These are phyloP conservation scores for Debaryomyces sp. DNA, from an alignment of 1,139 yeast genomes.

Conservation along the genomic window DNA sequence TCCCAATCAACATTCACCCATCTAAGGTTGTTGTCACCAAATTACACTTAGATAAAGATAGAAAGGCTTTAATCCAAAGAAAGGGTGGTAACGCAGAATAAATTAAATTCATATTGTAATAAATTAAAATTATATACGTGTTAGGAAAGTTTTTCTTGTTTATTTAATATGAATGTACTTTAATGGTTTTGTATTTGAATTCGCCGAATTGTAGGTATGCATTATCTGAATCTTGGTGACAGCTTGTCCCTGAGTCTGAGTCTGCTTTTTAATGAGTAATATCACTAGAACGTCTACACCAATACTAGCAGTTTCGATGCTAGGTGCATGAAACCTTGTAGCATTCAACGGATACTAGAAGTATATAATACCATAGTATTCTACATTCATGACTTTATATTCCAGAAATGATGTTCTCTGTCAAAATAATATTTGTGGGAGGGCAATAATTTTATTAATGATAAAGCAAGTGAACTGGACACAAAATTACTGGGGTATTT, in stretches of 20 bases:
- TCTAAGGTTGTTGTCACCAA: conserved; percentile 99
- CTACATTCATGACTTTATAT: not conserved
- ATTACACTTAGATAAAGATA: conserved; percentile 97
- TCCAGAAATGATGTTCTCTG: not conserved
- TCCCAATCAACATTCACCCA: conserved; percentile 97
- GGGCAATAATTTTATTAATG: not conserved
- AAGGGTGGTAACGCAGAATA: conserved; percentile 43
- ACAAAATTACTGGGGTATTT: conserved; percentile 6
- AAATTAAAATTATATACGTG: conserved; percentile 35
- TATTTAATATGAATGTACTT: conserved; percentile 27
- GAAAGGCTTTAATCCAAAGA: conserved; percentile 90
- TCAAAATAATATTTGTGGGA: not conserved
- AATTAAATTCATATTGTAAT: conserved; percentile 17
- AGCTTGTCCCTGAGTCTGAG: not conserved
- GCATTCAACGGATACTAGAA: not conserved
- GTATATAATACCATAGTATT: not conserved
- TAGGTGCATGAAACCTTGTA: not conserved
- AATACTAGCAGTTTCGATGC: not conserved
- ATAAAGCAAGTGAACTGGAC: conserved; percentile 5
- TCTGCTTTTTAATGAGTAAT: not conserved
- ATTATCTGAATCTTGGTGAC: not conserved
- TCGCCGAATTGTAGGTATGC: not conserved
- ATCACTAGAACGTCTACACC: not conserved
- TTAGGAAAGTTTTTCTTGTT: conserved; percentile 47
- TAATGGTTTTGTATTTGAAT: conserved; percentile 16